Conservation (phyloP, 2,329 filamentous ascomycete genomes). For the Lachnellula arida region DNA sequence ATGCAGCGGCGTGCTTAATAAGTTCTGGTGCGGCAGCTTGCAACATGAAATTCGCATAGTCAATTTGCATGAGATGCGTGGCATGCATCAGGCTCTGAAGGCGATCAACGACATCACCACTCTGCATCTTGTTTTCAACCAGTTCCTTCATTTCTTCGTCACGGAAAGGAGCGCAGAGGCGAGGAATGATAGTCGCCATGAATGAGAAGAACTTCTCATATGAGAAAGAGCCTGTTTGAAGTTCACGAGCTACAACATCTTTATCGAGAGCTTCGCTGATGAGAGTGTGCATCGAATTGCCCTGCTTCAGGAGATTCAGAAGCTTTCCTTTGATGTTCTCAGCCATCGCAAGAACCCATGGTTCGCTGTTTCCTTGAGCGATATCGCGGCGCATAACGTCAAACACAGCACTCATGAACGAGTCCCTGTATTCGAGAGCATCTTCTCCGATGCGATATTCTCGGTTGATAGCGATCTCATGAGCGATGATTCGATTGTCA, state of each 20-base stretch:
- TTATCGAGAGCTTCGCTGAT: conserved; percentile 73
- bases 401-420: conserved; percentile 52
- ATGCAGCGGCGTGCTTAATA: conserved; percentile 64
- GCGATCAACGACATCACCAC: conserved; percentile 66
- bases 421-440: conserved; percentile 55
- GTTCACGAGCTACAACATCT: conserved; percentile 65
- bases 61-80: conserved; percentile 72
- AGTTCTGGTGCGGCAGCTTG: conserved; percentile 67
- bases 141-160: conserved; percentile 70
- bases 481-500: conserved; percentile 69
- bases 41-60: conserved; percentile 78
- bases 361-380: conserved; percentile 58
- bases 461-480: conserved; percentile 75
- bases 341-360: conserved; percentile 66
- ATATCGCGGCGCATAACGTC: conserved; percentile 58
- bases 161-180: conserved; percentile 76
- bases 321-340: conserved; percentile 68
- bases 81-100: conserved; percentile 71
- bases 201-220: conserved; percentile 77
- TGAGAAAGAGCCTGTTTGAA: conserved; percentile 67
- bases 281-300: conserved; percentile 68
- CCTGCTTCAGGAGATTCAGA: conserved; percentile 63
- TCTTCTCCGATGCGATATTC: conserved; percentile 69
- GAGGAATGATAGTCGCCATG: conserved; percentile 70
- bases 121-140: conserved; percentile 54